These are phyloP conservation scores for Knufia petricola DNA, from an alignment of 2,329 filamentous ascomycete species.

Conservation along the genomic window DNA sequence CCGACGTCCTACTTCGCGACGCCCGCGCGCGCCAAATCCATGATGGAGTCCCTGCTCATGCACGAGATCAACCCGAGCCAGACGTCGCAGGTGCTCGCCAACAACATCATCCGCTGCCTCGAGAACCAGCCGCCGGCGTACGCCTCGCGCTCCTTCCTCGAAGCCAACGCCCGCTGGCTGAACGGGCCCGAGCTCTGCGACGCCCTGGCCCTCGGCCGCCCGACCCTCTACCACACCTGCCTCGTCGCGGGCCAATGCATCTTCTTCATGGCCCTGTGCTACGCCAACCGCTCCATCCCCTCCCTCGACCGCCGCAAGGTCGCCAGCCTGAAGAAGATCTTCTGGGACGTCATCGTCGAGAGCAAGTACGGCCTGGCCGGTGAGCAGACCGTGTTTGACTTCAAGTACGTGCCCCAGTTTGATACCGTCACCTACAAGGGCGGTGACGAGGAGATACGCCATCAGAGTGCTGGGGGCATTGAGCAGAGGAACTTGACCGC, in stretches of 20 bases:
- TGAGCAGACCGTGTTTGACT: constrained; percentile 54
- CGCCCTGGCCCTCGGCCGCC: constrained; percentile 27
- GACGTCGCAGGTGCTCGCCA: constrained; percentile 29
- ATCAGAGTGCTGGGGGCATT: constrained; percentile 11
- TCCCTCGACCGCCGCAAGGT: constrained; percentile 45
- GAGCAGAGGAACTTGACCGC: constrained; percentile 20
- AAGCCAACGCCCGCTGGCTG: constrained; percentile 31
- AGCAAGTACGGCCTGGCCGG: constrained; percentile 53
- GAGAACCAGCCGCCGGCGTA: constrained; percentile 30
- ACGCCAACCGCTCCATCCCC: constrained; percentile 39
- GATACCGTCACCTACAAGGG: constrained; percentile 34
- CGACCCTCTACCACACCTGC: constrained; percentile 20
- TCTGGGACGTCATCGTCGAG: constrained; percentile 54
- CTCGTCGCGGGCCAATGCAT: constrained; percentile 39
- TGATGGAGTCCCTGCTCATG: constrained; percentile 58
- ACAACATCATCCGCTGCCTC: constrained; percentile 34
- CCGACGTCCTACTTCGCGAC: constrained; percentile 52
- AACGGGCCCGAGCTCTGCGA: constrained; percentile 33
- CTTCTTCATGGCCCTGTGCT: constrained; percentile 47
- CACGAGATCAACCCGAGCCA: constrained; percentile 29
- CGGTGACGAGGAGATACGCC: constrained; percentile 33
- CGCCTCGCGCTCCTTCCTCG: constrained; percentile 29
- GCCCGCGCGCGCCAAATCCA: constrained; percentile 45
- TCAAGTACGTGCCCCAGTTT: constrained; percentile 58
- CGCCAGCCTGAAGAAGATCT: constrained; percentile 40